phyloP scores from a whole-genome alignment of 495 filamentous ascomycete species.

The Daldinia loculata region DNA sequence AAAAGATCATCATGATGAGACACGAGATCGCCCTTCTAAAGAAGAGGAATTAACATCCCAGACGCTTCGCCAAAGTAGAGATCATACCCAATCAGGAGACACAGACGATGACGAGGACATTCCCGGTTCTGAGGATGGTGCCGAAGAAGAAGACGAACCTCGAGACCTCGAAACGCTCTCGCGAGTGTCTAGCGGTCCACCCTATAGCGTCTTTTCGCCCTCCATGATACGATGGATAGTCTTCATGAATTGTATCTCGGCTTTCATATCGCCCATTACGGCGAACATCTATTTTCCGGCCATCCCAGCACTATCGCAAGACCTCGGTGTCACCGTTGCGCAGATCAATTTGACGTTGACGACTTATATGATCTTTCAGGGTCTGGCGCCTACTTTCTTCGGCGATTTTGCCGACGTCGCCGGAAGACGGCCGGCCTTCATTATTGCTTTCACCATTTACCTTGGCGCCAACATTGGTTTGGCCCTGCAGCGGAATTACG shows the following conservation, averaged over 20 bases:
- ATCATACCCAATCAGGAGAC: conserved; percentile 6
- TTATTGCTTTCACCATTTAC: conserved; percentile 67
- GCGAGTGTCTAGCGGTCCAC: conserved; percentile 50
- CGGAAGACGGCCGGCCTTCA: conserved; percentile 67
- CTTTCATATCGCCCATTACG: conserved; percentile 76
- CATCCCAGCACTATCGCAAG: conserved; percentile 63
- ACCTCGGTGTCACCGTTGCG: conserved; percentile 64
- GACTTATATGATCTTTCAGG: conserved; percentile 71
- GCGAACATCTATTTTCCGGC: conserved; percentile 85
- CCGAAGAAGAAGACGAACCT: conserved; percentile 22
- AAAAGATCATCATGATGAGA: conserved; percentile 9
- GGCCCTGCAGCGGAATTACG: conserved; percentile 67
- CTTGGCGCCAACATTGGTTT: conserved; percentile 70
- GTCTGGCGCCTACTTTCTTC: conserved; percentile 65
- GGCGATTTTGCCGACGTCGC: conserved; percentile 68
- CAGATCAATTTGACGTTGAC: conserved; percentile 75
- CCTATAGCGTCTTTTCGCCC: conserved; percentile 66
- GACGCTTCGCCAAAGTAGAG: conserved; percentile 2
- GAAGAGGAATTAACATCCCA: conserved; percentile 22
- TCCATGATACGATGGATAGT: conserved; percentile 67
- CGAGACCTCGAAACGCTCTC: conserved; percentile 43
- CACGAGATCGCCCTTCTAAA: conserved; percentile 12
- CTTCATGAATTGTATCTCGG: conserved; percentile 69
- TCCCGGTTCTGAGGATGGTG: conserved; percentile 8
- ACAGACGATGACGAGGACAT: conserved; percentile 14